Percentiles rank a stretch among this genome's conserved stretches.
Conservation (phyloP, 2,329 filamentous ascomycete species). For the Penicillium vulpinum region DNA sequence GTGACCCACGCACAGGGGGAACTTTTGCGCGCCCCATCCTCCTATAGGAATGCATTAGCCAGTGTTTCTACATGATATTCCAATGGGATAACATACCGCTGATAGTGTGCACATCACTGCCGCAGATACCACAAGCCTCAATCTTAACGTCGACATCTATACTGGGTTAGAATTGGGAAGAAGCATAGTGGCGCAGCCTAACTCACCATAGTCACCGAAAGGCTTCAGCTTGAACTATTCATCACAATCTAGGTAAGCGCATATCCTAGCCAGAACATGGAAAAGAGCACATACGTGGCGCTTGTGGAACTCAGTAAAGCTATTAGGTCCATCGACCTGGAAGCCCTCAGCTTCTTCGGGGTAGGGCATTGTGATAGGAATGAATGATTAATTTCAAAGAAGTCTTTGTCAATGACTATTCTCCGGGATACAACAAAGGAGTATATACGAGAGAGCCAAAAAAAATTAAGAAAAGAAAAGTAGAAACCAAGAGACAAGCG, state of each 20-base stretch:
- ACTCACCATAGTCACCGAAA: conserved; percentile 68
- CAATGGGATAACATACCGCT: conserved; percentile 35
- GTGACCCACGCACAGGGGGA: conserved; percentile 56
- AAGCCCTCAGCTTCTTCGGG: conserved; percentile 49
- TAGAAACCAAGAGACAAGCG: neutral
- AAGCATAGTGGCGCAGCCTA: neutral
- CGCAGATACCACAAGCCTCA: conserved; percentile 74
- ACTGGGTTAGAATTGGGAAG: neutral
- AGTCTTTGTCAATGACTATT: neutral
- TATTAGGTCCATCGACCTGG: conserved; percentile 64
- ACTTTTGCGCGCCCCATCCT: conserved; percentile 53
- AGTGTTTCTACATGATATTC: neutral
- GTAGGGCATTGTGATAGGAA: conserved; percentile 42
- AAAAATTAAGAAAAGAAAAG: neutral
- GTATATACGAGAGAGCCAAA: neutral
- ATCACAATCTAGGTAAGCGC: neutral
- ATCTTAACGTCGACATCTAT: conserved; percentile 82
- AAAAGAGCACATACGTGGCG: conserved; percentile 47
- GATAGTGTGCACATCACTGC: conserved; percentile 71
- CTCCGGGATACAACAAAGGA: neutral
- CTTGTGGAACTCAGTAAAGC: conserved; percentile 61
- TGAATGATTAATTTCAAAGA: conserved; percentile 7
- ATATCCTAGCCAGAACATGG: neutral
- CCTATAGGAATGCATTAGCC: conserved; percentile 39
- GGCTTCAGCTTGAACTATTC: conserved; percentile 75